phyloP scores from a whole-genome alignment of 2,329 filamentous ascomycete species.

The Cryphonectria carpinicola region DNA sequence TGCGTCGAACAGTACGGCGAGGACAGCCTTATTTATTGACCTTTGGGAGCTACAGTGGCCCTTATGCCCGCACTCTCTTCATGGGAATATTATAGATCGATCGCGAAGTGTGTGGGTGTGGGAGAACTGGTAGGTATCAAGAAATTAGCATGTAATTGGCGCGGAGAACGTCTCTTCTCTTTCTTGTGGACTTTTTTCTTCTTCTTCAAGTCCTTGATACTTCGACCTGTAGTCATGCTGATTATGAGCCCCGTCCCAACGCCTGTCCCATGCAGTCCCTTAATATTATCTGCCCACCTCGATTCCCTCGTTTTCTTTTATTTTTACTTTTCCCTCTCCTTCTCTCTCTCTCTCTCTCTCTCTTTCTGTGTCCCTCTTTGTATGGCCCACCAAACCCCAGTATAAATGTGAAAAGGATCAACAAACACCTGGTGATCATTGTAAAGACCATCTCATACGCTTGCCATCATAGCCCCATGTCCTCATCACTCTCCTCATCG shows the following conservation, averaged over 20 bases:
- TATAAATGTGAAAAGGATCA: slow-evolving; percentile 10
- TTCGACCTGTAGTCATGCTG: not conserved
- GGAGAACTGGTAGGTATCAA: not conserved
- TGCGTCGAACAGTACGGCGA: slow-evolving; percentile 9
- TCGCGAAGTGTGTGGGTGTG: not conserved
- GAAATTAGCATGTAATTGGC: not conserved
- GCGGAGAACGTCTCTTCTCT: not conserved
- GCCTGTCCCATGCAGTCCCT: slow-evolving; percentile 26
- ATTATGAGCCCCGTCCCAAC: slow-evolving; percentile 16
- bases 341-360: too few species aligned
- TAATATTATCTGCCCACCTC: slow-evolving; percentile 1
- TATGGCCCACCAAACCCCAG: not conserved
- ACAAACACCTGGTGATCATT: too few species aligned
- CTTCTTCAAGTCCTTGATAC: not conserved
- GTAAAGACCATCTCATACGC: not conserved
- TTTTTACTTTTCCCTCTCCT: too few species aligned
- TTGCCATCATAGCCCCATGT: slow-evolving; percentile 48
- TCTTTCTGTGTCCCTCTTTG: not conserved
- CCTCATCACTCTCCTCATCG: slow-evolving; percentile 61
- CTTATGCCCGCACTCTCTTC: not conserved
- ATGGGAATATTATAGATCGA: not conserved
- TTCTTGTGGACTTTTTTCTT: not conserved
- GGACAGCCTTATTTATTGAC: not conserved
- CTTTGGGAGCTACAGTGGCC: not conserved
- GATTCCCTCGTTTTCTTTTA: too few species aligned